Percentiles rank a stretch among this genome's conserved stretches.
Conservation (phyloP, 2,329 filamentous ascomycete genomes). For the Aspergillus persii region DNA sequence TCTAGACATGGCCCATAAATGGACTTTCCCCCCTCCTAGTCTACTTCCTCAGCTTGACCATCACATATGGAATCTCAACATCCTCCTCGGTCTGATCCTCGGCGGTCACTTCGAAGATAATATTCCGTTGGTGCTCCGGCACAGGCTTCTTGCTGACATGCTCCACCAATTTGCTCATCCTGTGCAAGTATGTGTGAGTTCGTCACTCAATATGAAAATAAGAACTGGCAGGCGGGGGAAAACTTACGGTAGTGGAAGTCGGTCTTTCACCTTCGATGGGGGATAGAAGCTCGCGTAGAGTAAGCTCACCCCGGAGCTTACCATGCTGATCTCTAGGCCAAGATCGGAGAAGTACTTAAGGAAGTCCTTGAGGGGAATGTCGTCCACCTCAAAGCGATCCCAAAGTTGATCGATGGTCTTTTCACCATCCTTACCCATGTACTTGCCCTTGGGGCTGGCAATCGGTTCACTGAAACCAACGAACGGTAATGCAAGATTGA, state of each 20-base stretch:
- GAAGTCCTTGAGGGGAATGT: conserved; percentile 82
- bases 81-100: conserved; percentile 89
- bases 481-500: conserved; percentile 94
- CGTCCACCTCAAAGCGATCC: conserved; percentile 90
- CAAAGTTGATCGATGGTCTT: conserved; percentile 93
- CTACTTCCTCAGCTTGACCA: conserved; percentile 66
- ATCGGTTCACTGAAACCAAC: conserved; percentile 98
- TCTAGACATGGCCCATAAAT: conserved; percentile 10
- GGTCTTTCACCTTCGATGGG: conserved; percentile 76
- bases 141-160: conserved; percentile 88
- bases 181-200: conserved; percentile 40
- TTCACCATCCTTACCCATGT: conserved; percentile 71
- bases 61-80: conserved; percentile 95
- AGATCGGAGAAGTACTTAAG: conserved; percentile 76
- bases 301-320: conserved; percentile 95
- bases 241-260: conserved; percentile 67
- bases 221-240: background rate
- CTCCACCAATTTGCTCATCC: conserved; percentile 84
- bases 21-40: background rate
- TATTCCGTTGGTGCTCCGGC: conserved; percentile 85
- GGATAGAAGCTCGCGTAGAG: conserved; percentile 93
- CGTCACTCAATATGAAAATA: conserved; percentile 16
- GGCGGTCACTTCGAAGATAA: conserved; percentile 94
- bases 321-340: conserved; percentile 82
- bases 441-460: conserved; percentile 86